Base-by-base conservation (phyloP, 208 protist species). In the Acanthamoeba lenticulata region DNA sequence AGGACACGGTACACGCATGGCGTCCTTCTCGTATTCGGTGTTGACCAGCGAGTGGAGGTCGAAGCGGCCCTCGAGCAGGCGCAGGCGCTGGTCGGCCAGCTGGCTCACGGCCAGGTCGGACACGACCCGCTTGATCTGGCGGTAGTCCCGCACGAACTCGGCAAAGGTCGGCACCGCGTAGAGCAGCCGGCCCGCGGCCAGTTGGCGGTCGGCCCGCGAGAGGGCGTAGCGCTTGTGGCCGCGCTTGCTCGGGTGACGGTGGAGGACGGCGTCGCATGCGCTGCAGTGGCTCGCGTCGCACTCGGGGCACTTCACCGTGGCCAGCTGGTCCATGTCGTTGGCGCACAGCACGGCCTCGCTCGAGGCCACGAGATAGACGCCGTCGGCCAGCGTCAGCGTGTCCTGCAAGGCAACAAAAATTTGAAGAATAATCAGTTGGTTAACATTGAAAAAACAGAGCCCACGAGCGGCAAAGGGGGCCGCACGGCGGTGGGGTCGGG, bases 31-130 rank as follows among this genome's bases (percentile, higher is more conserved):
- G 92, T 98, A 98, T 40, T 97, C 97, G 89, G 98, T 96, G 95
- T 99, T 99, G 40, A 99, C 96, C 21, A 98, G 97, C 17, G 98
- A 97, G 91, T 99, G 98, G 7, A 99, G 97, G 40, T 97, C 95
- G 94, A 98, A 99, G 44, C 65, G 52, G 24, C 60, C 52, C n/a
- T 93, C 89, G 29, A 93, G 47, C 42, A 93, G 24, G 29, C 62
- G 89, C 27, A 93, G 62, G 38, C 89, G 38, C 42, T 60, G 62
- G 36, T 45, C 57, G 62, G 72, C 72, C 72, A 83, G 9, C 27
- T 52, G 47, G n/a, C 60, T 42, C 60, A 90, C 52, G 7, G 57
- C 42, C 13, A 72, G 44, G 62, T 93, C 60, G 42, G 60, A 81
- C 4, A 49, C 52, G 32, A 93, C 44, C 60, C 55, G 89, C 36